Percentiles rank a stretch among this genome's conserved stretches.
Conservation (phyloP, 1,284 basidiomycete species). For the Trichosporon sp. region DNA sequence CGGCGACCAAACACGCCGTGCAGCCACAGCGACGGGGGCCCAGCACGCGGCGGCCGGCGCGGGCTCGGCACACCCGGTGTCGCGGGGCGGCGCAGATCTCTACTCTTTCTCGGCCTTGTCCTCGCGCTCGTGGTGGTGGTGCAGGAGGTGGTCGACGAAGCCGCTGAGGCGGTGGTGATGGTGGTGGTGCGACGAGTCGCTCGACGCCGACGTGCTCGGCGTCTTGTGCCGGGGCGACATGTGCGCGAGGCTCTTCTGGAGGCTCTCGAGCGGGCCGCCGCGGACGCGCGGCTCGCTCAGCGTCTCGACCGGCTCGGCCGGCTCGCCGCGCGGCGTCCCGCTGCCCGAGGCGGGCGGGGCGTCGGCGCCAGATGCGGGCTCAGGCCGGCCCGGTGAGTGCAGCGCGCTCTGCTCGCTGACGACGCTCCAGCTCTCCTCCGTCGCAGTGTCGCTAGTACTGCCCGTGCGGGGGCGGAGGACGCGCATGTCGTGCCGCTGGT, state of each 20-base stretch:
- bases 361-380: background rate
- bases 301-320: background rate
- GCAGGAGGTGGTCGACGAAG: background rate
- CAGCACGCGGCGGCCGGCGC: background rate
- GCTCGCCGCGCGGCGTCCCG: background rate
- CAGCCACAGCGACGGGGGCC: background rate
- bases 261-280: background rate
- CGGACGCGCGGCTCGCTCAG: background rate
- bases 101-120: background rate
- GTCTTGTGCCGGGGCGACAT: background rate
- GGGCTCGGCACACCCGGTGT: background rate
- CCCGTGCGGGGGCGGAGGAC: background rate
- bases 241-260: background rate
- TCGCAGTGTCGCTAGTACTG: background rate
- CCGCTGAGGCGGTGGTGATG: conserved; percentile 2
- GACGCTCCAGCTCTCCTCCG: conserved; percentile 23
- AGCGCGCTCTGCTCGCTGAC: conserved; percentile 12
- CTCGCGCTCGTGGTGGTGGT: background rate
- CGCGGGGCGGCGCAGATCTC: background rate
- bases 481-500: background rate
- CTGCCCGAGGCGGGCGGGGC: background rate
- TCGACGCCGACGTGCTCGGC: background rate
- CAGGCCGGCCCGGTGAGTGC: background rate
- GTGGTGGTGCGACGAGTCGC: background rate
- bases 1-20: background rate